Evolutionary conservation across 371 early-diverging fungal genomes (phyloP).

Genomic region (Entomophthora muscae): DNA sequence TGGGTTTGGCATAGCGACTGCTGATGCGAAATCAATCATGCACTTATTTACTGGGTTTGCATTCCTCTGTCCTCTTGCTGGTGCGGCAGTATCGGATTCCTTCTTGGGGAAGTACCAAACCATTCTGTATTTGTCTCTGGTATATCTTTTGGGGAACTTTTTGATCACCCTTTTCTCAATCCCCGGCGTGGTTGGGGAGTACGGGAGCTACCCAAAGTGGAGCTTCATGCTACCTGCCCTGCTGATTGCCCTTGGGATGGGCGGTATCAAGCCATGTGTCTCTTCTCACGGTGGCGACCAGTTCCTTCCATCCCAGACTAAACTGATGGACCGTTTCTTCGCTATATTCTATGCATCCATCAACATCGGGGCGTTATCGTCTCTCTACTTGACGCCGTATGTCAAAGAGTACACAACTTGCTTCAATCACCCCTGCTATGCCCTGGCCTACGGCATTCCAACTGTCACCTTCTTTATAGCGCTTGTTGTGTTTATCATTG

Average conservation of each 20-base stretch:
- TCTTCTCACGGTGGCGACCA: constrained; percentile 29
- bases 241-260: constrained; percentile 17
- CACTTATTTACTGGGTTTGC: constrained; percentile 30
- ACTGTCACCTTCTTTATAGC: constrained; percentile 13
- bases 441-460: constrained; percentile 3
- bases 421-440: not conserved
- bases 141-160: constrained; percentile 5
- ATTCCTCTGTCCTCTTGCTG: constrained; percentile 41
- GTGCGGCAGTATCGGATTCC: constrained; percentile 42
- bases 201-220: not conserved
- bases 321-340: constrained; percentile 1
- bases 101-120: constrained; percentile 45
- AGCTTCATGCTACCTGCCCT: not conserved
- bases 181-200: not conserved
- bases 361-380: constrained; percentile 1
- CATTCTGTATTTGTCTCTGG: constrained; percentile 20
- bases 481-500: constrained; percentile 22
- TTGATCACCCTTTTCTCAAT: constrained; percentile 6
- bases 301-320: constrained; percentile 11
- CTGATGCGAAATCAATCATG: constrained; percentile 15
- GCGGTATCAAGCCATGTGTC: too few species aligned
- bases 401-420: not conserved
- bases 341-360: constrained; percentile 4
- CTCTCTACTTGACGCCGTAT: not conserved
- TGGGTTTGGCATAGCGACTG: constrained; percentile 11